Evolutionary conservation across 257 asterid genomes (phyloP), one percentile per base, ranked within the genome.

Genomic region (Craterostigma plantagineum): DNA sequence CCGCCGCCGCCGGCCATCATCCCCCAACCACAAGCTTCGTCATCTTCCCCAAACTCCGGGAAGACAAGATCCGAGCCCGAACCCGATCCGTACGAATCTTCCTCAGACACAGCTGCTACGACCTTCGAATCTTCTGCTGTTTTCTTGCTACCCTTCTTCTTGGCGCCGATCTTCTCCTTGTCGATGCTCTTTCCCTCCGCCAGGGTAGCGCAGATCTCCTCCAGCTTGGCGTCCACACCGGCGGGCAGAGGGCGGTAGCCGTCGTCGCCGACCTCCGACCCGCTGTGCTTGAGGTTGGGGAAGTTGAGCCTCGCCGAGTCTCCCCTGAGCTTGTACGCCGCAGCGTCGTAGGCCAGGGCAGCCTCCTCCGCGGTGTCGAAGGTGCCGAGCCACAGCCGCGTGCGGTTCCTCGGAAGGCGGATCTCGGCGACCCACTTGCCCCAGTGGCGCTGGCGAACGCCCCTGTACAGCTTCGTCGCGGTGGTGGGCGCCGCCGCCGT

Each of bases 371-470:
- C 92, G 4, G 94, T 81, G 50, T 86, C 94, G 18, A 81, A 86
- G 17, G 97, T 87, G 7, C 97, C 97, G 0, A 87, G 85, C 97
- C 97, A 87, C 34, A 87, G 73, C 3, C 97, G 75, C 42, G 83
- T 78, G 0, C 97, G 78, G 76, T 76, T 81, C 79, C 68, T 73
- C 0, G 97, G 97, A 30, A 86, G 52, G 4, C 97, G 87, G 66
- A 86, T 86, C 77, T 86, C 97, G 2, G 94, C 97, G 16, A 87
- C 97, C 97, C 97, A 87, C 50, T 87, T 87, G 0, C 98, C 98
- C 98, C 98, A 87, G 79, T 87, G 98, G 5, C 98, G 79, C 59
- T 87, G 98, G 55, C 98, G 65, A n/a, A 87, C 98, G 1, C 98
- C 98, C 34, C 98, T 54, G 79, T 87, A 87, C 8, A 82, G 92